These are phyloP conservation scores for Salix exigua DNA, from an alignment of 345 rosid genomes.

Conservation along the genomic window DNA sequence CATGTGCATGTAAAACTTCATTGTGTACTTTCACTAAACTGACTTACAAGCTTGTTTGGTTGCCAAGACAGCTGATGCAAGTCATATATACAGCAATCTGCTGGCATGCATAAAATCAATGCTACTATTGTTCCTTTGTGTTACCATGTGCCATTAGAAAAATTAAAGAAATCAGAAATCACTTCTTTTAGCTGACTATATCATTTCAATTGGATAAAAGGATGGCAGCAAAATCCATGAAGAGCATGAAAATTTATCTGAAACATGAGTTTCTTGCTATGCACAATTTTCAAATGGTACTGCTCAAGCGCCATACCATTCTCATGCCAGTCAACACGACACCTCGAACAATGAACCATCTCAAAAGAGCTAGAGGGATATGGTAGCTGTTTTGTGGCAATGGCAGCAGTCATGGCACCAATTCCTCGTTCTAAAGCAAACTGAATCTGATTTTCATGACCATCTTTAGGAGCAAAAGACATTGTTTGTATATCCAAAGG, in stretches of 20 bases:
- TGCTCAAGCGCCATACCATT: conserved; percentile 51
- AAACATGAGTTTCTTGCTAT: background rate
- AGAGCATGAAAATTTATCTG: background rate
- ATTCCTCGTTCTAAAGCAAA: conserved; percentile 94
- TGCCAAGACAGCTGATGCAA: background rate
- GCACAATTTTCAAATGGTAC: background rate
- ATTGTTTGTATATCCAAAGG: conserved; percentile 75
- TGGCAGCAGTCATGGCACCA: conserved; percentile 77
- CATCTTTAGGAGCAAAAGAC: conserved; percentile 96
- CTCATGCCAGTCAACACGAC: conserved; percentile 94
- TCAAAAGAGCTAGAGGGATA: conserved; percentile 88
- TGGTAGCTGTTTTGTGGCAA: conserved; percentile 82
- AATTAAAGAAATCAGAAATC: background rate
- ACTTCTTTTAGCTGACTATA: background rate
- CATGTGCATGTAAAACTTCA: background rate
- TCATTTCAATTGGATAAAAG: background rate
- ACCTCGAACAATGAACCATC: conserved; percentile 96
- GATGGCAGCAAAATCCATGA: background rate
- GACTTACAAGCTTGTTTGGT: background rate
- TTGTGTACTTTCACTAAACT: background rate
- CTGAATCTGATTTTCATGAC: conserved; percentile 96
- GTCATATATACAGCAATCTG: background rate
- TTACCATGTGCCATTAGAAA: background rate
- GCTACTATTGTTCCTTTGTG: background rate
- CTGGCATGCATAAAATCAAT: background rate